Evolutionary conservation across 495 filamentous ascomycete species (phyloP).

Genomic region (Articulospora tetracladia): DNA sequence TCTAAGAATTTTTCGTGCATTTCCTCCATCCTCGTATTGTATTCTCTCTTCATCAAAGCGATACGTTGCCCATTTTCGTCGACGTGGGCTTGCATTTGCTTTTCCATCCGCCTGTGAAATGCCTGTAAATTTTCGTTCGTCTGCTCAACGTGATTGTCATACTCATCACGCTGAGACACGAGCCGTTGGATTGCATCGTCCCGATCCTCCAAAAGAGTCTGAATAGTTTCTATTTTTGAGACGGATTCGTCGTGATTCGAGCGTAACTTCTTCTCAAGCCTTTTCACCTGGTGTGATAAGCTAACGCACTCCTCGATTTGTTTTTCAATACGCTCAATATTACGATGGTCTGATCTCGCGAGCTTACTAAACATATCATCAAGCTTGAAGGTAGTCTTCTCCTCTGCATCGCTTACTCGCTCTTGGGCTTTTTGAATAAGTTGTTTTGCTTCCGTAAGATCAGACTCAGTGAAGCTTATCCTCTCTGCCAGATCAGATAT

Average conservation of each 20-base stretch:
- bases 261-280: background rate
- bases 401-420: background rate
- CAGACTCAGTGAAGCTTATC: background rate
- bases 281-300: background rate
- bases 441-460: background rate
- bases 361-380: background rate
- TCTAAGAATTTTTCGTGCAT: background rate
- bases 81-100: background rate
- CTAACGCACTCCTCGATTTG: background rate
- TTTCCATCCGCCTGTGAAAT: background rate
- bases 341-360: conserved; percentile 2
- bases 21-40: background rate
- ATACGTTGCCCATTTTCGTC: background rate
- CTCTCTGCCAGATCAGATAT: background rate
- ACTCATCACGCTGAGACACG: background rate
- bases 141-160: background rate
- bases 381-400: background rate
- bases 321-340: background rate
- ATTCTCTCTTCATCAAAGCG: background rate
- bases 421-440: background rate
- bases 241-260: background rate
- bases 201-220: background rate
- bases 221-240: background rate
- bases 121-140: background rate
- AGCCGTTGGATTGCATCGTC: background rate